These are phyloP conservation scores for Lentinula guzmanii DNA, from an alignment of 768 basidiomycete species.

Conservation along the genomic window DNA sequence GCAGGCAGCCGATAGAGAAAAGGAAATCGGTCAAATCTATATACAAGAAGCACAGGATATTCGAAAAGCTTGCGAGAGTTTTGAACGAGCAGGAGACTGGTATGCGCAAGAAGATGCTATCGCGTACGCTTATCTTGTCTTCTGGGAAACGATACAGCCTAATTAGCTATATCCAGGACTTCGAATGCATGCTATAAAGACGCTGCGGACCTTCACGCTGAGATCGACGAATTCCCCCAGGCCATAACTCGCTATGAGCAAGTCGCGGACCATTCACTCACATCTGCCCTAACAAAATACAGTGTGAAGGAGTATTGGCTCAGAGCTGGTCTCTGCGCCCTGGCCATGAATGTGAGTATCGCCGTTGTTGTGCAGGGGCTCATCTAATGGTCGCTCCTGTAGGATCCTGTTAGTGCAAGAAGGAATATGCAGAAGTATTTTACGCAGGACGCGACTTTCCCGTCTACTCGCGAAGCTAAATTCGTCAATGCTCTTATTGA, in stretches of 20 bases:
- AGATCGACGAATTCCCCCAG: slow-evolving; percentile 76
- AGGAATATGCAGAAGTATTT: slow-evolving; percentile 75
- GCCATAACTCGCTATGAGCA: slow-evolving; percentile 88
- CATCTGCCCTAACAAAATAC: slow-evolving; percentile 88
- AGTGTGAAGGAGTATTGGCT: slow-evolving; percentile 99
- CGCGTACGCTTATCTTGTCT: slow-evolving; percentile 57
- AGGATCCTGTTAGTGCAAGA: slow-evolving; percentile 83
- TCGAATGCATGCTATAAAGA: slow-evolving; percentile 96
- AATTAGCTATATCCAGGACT: slow-evolving; percentile 47
- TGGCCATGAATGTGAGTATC: slow-evolving; percentile 74
- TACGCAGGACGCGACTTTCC: slow-evolving; percentile 80
- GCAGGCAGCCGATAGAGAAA: slow-evolving; percentile 97
- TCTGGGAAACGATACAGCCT: not conserved
- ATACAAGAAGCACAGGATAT: slow-evolving; percentile 79
- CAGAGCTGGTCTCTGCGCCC: slow-evolving; percentile 75
- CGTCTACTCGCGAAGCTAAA: slow-evolving; percentile 87
- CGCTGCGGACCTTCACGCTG: slow-evolving; percentile 91
- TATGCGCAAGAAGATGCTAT: slow-evolving; percentile 96
- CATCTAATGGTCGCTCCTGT: not conserved
- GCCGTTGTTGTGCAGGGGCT: not conserved
- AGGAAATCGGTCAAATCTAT: slow-evolving; percentile 93
- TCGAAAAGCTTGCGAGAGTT: slow-evolving; percentile 85
- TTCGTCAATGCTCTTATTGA: slow-evolving; percentile 76
- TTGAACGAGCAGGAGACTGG: slow-evolving; percentile 90
- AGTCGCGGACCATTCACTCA: slow-evolving; percentile 80